Base-by-base conservation (phyloP, 371 early-diverging fungal species). In the Umbelopsis sp. region DNA sequence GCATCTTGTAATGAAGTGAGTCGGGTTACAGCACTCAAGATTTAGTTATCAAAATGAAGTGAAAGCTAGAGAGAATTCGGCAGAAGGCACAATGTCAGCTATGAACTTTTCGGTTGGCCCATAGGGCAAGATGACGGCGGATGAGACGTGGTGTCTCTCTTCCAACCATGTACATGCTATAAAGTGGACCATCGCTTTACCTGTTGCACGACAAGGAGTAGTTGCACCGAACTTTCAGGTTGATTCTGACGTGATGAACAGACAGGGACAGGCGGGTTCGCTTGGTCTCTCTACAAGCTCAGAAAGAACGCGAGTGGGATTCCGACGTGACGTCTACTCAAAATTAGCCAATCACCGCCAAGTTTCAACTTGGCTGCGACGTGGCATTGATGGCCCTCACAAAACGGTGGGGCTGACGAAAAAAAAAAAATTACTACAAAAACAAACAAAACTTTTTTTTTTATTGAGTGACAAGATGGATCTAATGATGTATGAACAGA, bases 1-100 rank as follows among this genome's bases (percentile, higher is more conserved):
- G 92, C 92, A 92, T 92, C 71, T 77, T 89, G 75, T 22, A 45
- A 20, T 70, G 46, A 44, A 46, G 53, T 65, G 29, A 70, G 57
- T 57, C 35, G 6, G 29, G 22, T 35, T 57, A 32, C 29, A 57
- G 35, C 57, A 57, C 57, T 57, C 57, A 57, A 35, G 48, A 18
- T 57, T 57, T 29, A 18, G 57, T 29, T 29, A 29, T 57, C 35
- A 57, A 35, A 57, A 35, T 57, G 22, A 57, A 18, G 18, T 32
- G 57, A 57, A 57, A 57, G 57, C 48, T 65, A 52, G 44, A 44
- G n/a, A 44, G 50, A 44, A 41, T 29, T 57, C 41, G 12, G 41
- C 41, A 41, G 41, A 41, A 12, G 12, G 22, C 4, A 18, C 32
- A 35, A 14, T 65, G 65, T 32, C 22, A 41, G 18, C 22, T 22